Conservation (phyloP, 495 filamentous ascomycete species). For the Parmelia sp. region DNA sequence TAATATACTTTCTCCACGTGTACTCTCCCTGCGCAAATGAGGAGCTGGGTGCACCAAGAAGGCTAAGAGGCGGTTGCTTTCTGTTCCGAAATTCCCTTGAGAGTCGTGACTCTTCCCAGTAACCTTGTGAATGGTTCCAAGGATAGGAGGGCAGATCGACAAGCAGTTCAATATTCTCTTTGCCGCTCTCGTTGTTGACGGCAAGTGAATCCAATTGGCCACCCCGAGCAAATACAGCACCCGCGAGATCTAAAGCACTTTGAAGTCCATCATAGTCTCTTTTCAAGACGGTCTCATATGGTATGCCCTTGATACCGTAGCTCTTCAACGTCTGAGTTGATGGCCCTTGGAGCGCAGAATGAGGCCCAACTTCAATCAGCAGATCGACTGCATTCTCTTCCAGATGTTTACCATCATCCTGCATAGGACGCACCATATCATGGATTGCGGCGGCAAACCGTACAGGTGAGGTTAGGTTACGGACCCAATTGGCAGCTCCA, state of each 20-base stretch:
- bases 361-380: constrained; percentile 49
- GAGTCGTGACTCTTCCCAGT: constrained; percentile 25
- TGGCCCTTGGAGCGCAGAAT: constrained; percentile 40
- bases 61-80: constrained; percentile 13
- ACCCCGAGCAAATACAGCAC: too few relatives aligned
- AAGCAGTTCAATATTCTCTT: constrained; percentile 14
- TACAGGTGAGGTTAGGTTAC: too few relatives aligned
- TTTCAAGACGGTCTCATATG: too few relatives aligned
- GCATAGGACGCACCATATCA: too few relatives aligned
- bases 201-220: too few relatives aligned
- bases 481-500: too few relatives aligned
- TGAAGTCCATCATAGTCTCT: too few relatives aligned
- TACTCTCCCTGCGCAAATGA: constrained; percentile 21
- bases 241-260: too few relatives aligned
- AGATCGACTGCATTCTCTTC: constrained; percentile 17
- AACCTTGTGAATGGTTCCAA: constrained; percentile 31
- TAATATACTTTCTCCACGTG: constrained; percentile 32
- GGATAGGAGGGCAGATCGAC: constrained; percentile 41
- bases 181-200: too few relatives aligned
- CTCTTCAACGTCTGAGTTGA: constrained; percentile 22
- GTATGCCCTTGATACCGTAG: too few relatives aligned
- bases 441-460: too few relatives aligned
- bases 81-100: constrained; percentile 31
- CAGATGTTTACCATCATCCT: too few relatives aligned
- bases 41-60: constrained; percentile 27